A percentile compares a stretch with the other conserved stretches of the same genome.
phyloP scores from a whole-genome alignment of 371 early-diverging fungal genomes.

The Mortierella sp. region DNA sequence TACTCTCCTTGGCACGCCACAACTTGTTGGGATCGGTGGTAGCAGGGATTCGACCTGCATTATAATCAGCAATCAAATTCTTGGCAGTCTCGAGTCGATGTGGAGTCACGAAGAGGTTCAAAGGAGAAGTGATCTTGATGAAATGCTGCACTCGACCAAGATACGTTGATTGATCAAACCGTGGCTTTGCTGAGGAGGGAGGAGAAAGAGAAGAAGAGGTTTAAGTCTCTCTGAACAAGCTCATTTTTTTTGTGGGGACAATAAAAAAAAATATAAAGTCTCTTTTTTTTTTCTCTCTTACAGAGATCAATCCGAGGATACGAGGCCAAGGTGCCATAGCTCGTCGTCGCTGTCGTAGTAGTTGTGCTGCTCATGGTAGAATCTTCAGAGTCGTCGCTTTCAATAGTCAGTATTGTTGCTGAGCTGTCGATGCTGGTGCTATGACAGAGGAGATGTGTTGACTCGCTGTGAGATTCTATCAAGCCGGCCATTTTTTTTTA shows the following conservation, averaged over 20 bases:
- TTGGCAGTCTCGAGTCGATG: constrained; percentile 68
- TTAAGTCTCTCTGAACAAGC: neutral
- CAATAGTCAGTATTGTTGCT: neutral
- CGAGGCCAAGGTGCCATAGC: constrained; percentile 12
- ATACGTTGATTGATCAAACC: constrained; percentile 77
- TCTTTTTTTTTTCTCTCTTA: constrained; percentile 16
- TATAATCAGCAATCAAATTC: constrained; percentile 65
- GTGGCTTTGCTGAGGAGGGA: constrained; percentile 59
- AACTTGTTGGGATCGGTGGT: constrained; percentile 59
- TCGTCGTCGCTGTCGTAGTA: neutral
- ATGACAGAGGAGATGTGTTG: too few species aligned
- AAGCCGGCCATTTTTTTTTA: too few species aligned
- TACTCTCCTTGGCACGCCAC: constrained; percentile 83
- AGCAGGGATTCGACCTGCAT: constrained; percentile 54
- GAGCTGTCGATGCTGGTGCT: neutral
- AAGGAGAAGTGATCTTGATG: constrained; percentile 76
- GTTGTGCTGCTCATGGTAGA: neutral
- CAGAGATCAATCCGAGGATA: constrained; percentile 38
- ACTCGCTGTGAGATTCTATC: too few species aligned
- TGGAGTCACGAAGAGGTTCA: constrained; percentile 72
- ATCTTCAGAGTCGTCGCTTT: neutral
- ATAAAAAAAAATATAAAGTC: neutral
- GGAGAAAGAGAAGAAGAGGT: neutral
- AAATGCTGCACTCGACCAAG: constrained; percentile 81
- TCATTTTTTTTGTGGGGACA: neutral